Evolutionary conservation across 2,329 filamentous ascomycete species (phyloP).

Genomic region (Coniella lustricola): DNA sequence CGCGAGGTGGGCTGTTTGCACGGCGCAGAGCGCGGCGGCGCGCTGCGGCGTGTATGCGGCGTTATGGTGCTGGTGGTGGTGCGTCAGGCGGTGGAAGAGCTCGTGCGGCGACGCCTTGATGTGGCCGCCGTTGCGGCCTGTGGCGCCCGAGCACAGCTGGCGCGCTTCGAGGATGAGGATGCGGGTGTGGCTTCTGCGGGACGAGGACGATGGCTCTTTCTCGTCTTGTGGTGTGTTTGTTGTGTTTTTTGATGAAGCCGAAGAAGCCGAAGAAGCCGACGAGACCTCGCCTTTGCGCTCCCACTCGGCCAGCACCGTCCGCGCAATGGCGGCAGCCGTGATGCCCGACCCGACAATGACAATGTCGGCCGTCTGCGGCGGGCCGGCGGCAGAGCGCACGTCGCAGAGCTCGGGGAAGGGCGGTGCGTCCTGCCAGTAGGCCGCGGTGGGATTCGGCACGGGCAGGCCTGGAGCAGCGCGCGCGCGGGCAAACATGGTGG

Average conservation of each 20-base stretch:
- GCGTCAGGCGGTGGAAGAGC: slow-evolving; percentile 29
- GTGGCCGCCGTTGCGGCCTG: slow-evolving; percentile 47
- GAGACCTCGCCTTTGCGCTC: neutral
- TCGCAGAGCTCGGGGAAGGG: slow-evolving; percentile 35
- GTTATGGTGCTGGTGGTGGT: too few species aligned
- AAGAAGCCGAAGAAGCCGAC: slow-evolving; percentile 31
- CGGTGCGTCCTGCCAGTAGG: slow-evolving; percentile 41
- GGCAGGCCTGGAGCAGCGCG: slow-evolving; percentile 32
- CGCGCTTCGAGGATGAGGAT: slow-evolving; percentile 46
- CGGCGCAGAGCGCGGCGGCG: slow-evolving; percentile 35
- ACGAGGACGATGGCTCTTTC: slow-evolving; percentile 37
- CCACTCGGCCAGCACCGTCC: slow-evolving; percentile 19
- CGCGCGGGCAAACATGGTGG: slow-evolving; percentile 1
- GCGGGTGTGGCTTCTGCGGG: slow-evolving; percentile 27
- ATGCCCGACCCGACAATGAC: slow-evolving; percentile 40
- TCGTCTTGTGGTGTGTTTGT: slow-evolving; percentile 39
- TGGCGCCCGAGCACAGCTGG: slow-evolving; percentile 42
- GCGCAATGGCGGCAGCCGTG: slow-evolving; percentile 36
- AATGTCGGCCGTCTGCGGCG: slow-evolving; percentile 8
- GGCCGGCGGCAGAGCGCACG: slow-evolving; percentile 21
- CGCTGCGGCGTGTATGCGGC: slow-evolving; percentile 25
- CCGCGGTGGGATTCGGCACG: slow-evolving; percentile 31
- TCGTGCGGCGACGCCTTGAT: slow-evolving; percentile 40
- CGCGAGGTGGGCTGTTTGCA: slow-evolving; percentile 36
- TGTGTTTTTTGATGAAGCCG: slow-evolving; percentile 38